Evolutionary conservation across 1,284 basidiomycete genomes (phyloP).

Genomic region (Moniliophthora roreri): DNA sequence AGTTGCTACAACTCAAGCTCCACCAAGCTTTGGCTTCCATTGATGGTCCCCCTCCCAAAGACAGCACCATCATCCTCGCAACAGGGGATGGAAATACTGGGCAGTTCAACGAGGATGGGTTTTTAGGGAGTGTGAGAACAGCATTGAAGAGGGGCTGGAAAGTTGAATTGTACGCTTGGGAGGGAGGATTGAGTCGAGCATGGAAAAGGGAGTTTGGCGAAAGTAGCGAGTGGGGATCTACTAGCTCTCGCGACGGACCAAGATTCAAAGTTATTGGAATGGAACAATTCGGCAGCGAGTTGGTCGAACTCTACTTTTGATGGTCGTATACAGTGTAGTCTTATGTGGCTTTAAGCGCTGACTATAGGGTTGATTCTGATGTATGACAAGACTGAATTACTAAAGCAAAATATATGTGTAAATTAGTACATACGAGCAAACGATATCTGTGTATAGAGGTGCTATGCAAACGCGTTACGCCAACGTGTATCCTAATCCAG

Average conservation of each 20-base stretch:
- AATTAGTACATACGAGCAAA: too few species aligned
- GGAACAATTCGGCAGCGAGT: conserved; percentile 59
- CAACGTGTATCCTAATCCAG: too few species aligned
- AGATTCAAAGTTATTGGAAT: conserved; percentile 56
- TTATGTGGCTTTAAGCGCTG: too few species aligned
- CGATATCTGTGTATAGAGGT: too few species aligned
- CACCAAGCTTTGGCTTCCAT: conserved; percentile 77
- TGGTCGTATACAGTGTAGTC: too few species aligned
- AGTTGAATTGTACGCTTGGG: conserved; percentile 87
- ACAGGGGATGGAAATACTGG: conserved; percentile 89
- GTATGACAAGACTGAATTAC: too few species aligned
- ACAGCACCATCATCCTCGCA: conserved; percentile 81
- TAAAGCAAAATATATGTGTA: too few species aligned
- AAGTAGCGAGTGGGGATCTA: conserved; percentile 30
- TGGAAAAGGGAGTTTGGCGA: conserved; percentile 71
- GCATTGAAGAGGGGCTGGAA: conserved; percentile 85
- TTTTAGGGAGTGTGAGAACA: conserved; percentile 78
- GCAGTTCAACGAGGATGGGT: conserved; percentile 87
- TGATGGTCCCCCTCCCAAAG: conserved; percentile 56
- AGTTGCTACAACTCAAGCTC: conserved; percentile 83
- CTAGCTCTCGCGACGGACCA: conserved; percentile 15
- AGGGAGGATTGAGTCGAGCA: conserved; percentile 70
- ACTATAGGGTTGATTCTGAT: too few species aligned
- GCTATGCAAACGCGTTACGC: too few species aligned
- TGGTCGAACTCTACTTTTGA: conserved; percentile 39